Conservation (phyloP, 257 asterid species). For the Echites panduratus region DNA sequence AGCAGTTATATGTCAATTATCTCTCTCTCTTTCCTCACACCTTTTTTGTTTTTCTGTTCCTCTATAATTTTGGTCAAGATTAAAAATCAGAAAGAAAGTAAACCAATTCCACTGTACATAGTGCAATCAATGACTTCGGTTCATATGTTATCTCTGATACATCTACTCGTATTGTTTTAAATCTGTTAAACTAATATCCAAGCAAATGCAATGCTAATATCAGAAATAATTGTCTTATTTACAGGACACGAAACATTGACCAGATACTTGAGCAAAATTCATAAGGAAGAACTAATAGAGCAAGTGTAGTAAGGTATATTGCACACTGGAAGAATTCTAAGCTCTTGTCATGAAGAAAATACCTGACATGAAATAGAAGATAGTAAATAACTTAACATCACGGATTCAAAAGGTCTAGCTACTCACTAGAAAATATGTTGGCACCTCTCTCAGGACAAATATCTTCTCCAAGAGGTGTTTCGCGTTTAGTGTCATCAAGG, state of each 20-base stretch:
- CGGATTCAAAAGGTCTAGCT: background rate
- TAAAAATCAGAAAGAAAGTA: background rate
- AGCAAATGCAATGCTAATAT: background rate
- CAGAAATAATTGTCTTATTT: background rate
- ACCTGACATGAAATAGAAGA: background rate
- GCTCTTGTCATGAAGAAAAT: background rate
- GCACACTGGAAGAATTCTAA: background rate
- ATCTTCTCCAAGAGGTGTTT: slow-evolving; percentile 47
- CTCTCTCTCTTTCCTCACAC: background rate
- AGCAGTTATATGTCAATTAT: background rate
- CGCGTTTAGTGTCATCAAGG: slow-evolving; percentile 34
- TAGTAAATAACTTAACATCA: background rate
- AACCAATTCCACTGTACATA: background rate
- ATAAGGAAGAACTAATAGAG: background rate
- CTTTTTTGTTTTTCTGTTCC: background rate
- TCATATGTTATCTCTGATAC: background rate
- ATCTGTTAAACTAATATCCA: background rate
- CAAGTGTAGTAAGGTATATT: background rate
- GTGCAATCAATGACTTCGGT: background rate
- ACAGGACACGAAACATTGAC: background rate
- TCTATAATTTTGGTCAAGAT: background rate
- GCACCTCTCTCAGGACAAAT: slow-evolving; percentile 78
- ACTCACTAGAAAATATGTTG: slow-evolving; percentile 59
- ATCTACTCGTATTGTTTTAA: background rate
- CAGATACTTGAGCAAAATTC: background rate